Evolutionary conservation across 306 rosid genomes (phyloP).

Genomic region (Arachis hypogaea): DNA sequence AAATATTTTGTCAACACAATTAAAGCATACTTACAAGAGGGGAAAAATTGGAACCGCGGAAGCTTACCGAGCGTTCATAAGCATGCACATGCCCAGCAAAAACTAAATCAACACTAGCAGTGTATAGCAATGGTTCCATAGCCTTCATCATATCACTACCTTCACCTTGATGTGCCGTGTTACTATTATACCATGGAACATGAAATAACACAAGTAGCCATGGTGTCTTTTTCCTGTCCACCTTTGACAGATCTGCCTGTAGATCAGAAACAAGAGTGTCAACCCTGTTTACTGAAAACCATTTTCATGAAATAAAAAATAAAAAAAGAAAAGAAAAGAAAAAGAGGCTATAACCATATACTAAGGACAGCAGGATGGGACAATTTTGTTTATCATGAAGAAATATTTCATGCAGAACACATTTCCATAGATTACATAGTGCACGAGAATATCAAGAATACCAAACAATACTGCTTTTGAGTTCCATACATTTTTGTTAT

Average conservation of each 20-base stretch:
- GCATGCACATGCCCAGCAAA: conserved; percentile 94
- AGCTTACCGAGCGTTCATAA: conserved; percentile 81
- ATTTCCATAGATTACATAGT: too few species aligned
- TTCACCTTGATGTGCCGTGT: conserved; percentile 89
- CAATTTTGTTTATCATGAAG: not conserved
- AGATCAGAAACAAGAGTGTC: conserved; percentile 37
- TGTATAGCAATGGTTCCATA: conserved; percentile 81
- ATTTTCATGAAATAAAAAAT: too few species aligned
- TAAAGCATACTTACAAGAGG: not conserved
- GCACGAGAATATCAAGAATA: not conserved
- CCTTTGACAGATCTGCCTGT: conserved; percentile 74
- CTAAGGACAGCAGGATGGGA: not conserved
- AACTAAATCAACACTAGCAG: conserved; percentile 75
- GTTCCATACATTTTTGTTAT: not conserved
- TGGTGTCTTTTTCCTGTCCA: conserved; percentile 79
- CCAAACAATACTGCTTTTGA: too few species aligned
- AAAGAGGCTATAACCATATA: not conserved
- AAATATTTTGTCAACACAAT: conserved; percentile 7
- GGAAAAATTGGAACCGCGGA: not conserved
- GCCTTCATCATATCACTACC: conserved; percentile 76
- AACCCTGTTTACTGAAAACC: conserved; percentile 2
- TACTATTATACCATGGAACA: conserved; percentile 95
- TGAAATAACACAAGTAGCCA: conserved; percentile 82
- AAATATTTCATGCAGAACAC: not conserved
- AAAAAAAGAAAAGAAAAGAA: not conserved